Evolutionary conservation across 2,329 filamentous ascomycete genomes (phyloP).

Genomic region (Endoconidiophora laricicola): DNA sequence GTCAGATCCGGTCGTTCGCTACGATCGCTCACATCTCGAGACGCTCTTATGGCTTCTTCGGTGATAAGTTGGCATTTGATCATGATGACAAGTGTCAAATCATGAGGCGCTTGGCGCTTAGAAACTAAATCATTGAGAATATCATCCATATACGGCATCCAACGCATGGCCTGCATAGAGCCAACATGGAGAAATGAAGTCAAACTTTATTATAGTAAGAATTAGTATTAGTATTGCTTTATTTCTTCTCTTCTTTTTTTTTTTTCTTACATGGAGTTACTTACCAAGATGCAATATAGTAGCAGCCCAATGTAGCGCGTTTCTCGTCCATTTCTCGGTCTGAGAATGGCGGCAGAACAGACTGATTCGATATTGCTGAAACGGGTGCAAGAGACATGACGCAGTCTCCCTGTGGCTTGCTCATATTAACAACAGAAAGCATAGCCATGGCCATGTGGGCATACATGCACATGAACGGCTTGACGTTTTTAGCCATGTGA

Average conservation of each 20-base stretch:
- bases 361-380: background rate
- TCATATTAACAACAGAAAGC: conserved; percentile 8
- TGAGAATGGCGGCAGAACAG: conserved; percentile 4
- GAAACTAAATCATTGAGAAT: conserved; percentile 26
- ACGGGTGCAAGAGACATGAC: background rate
- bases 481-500: conserved; percentile 5
- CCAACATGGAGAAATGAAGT: conserved; percentile 16
- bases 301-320: conserved; percentile 11
- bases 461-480: conserved; percentile 7
- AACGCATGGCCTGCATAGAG: conserved; percentile 28
- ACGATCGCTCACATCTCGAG: conserved; percentile 6
- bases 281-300: conserved; percentile 18
- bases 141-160: conserved; percentile 40
- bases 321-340: conserved; percentile 13
- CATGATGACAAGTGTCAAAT: conserved; percentile 6
- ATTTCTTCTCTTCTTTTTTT: no score
- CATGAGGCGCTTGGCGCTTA: conserved; percentile 13
- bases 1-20: background rate
- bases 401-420: conserved; percentile 8
- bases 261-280: background rate
- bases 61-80: conserved; percentile 8
- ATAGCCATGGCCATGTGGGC: conserved; percentile 9
- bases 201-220: background rate
- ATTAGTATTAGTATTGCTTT: no score
- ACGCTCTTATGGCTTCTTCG: conserved; percentile 8